Evolutionary conservation across 352 stramenopile species (phyloP).

Genomic region (Pythium coloratum): DNA sequence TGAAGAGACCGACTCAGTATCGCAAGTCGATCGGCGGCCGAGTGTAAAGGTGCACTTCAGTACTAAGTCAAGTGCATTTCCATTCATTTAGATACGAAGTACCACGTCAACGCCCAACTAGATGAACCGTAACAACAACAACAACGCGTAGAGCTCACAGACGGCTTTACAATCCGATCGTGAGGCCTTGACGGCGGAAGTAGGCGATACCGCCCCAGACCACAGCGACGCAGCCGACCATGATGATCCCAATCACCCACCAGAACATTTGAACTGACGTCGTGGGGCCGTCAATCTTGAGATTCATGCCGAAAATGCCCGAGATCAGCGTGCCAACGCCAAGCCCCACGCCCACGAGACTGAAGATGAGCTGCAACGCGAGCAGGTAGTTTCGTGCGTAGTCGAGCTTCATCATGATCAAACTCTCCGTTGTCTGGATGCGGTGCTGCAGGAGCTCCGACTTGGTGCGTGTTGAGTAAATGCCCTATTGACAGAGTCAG

Average conservation of each 20-base stretch:
- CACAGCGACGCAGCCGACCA: slow-evolving; percentile 24
- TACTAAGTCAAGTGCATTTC: background rate
- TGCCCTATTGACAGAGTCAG: slow-evolving; percentile 20
- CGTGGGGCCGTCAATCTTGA: slow-evolving; percentile 31
- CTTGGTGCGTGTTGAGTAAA: slow-evolving; percentile 38
- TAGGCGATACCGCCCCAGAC: slow-evolving; percentile 31
- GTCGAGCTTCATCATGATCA: slow-evolving; percentile 54
- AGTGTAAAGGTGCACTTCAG: background rate
- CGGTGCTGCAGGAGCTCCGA: slow-evolving; percentile 35
- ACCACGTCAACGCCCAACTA: background rate
- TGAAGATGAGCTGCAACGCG: slow-evolving; percentile 46
- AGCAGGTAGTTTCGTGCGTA: slow-evolving; percentile 55
- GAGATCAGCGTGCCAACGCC: slow-evolving; percentile 42
- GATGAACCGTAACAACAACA: slow-evolving; percentile 4
- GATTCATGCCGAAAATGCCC: slow-evolving; percentile 51
- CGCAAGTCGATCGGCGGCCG: slow-evolving; percentile 30
- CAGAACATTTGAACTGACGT: slow-evolving; percentile 33
- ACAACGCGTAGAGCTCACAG: background rate
- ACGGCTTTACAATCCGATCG: slow-evolving; percentile 22
- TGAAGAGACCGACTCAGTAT: slow-evolving; percentile 30
- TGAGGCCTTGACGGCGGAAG: slow-evolving; percentile 30
- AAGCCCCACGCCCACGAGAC: slow-evolving; percentile 33
- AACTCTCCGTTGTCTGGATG: slow-evolving; percentile 36
- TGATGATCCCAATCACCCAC: slow-evolving; percentile 32
- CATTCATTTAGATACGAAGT: background rate